Evolutionary conservation across 768 basidiomycete species (phyloP), one percentile per base, ranked within the genome.

Genomic region (Sutorius australiensis): DNA sequence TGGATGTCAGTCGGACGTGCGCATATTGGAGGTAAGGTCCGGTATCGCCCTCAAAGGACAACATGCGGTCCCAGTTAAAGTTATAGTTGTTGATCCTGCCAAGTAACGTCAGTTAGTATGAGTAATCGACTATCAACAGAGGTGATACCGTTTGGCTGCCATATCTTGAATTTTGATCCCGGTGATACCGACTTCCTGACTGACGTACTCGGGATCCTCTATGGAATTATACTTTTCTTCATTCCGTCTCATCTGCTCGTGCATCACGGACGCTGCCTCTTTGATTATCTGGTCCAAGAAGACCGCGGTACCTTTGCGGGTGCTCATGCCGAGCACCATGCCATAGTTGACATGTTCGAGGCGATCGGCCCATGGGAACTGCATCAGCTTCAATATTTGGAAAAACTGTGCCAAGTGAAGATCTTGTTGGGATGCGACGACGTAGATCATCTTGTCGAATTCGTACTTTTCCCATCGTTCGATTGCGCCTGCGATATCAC

Each of bases 91-190:
- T 95, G 67, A 97, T 89, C 55, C 94, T 95, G 58, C 6, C 5
- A 19, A 46, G 17, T 24, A 33, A 38, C 0, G 36, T 40, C n/a
- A 47, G 34, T 38, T 6, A 8, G 21, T 19, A 12, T 1, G 11
- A 1, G n/a, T 1, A 1, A 21, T n/a, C 3, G 14, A 21, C n/a
- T 3, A 12, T 30, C 21, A 2, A 55, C 24, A 50, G 49, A 41
- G 36, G 11, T 50, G 81, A 41, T 58, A 93, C 93, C 93, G 77
- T 69, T 92, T 95, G 13, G 92, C 92, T 39, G 88, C 80, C 92
- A 95, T 94, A 67, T 97, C 94, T 71, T 99, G 97, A 54, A 99
- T 94, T 76, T 98, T 98, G 60, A 99, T 87, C 3, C 92, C 93
- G 0, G 92, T 89, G 62, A 97, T 92, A 17, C 95, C 97, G 44